phyloP scores from a whole-genome alignment of 2,329 filamentous ascomycete genomes.

The Pyrenophora tritici-repentis region DNA sequence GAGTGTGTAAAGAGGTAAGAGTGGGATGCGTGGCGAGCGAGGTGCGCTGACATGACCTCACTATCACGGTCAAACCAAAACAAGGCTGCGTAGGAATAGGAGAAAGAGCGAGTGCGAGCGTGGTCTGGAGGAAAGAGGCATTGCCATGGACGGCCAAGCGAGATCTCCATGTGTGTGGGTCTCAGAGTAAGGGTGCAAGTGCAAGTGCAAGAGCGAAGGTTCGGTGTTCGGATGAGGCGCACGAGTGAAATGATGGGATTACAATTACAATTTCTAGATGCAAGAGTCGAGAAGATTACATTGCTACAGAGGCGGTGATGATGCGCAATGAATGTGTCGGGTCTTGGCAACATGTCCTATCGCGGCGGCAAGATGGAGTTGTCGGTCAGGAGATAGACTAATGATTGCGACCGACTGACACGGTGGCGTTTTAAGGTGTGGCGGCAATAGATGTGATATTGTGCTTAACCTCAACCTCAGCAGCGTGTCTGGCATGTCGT shows the following conservation, averaged over 20 bases:
- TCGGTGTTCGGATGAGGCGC: too few species aligned
- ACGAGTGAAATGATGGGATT: background rate
- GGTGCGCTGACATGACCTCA: too few species aligned
- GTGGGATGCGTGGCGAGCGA: too few species aligned
- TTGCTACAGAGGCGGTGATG: background rate
- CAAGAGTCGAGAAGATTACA: too few species aligned
- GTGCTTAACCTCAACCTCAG: slow-evolving; percentile 15
- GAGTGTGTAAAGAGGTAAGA: too few species aligned
- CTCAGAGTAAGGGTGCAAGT: background rate
- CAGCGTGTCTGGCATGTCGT: slow-evolving; percentile 24
- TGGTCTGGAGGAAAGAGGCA: background rate
- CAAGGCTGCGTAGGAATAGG: background rate
- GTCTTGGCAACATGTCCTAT: slow-evolving; percentile 28
- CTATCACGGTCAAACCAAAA: too few species aligned
- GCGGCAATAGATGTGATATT: slow-evolving; percentile 21
- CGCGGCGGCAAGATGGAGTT: slow-evolving; percentile 4
- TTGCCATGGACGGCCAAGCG: slow-evolving; percentile 3
- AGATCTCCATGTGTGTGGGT: slow-evolving; percentile 8
- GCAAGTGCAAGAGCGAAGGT: too few species aligned
- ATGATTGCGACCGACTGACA: slow-evolving; percentile 2
- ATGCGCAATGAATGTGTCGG: slow-evolving; percentile 7
- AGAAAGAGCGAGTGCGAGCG: background rate
- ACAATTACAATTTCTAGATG: background rate
- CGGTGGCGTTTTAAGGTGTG: slow-evolving; percentile 11
- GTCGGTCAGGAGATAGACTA: slow-evolving; percentile 3